A percentile compares a stretch with the other conserved stretches of the same genome.
These are phyloP conservation scores for Raffaelea ambrosiae DNA, from an alignment of 2,329 filamentous ascomycete genomes.

Conservation along the genomic window DNA sequence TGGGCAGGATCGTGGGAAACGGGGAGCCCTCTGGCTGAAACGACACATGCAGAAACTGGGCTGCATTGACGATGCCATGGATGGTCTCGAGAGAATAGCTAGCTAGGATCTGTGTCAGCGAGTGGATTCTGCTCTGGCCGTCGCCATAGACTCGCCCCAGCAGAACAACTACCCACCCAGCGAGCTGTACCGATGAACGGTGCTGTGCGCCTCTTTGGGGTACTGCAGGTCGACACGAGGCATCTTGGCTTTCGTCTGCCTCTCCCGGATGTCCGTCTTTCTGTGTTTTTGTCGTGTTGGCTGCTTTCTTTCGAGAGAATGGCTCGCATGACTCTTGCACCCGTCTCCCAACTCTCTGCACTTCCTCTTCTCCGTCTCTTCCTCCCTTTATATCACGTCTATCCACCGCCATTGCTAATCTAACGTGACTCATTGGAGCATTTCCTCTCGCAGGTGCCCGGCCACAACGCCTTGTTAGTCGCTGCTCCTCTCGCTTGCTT, in stretches of 20 bases:
- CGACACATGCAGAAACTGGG: slow-evolving; percentile 70
- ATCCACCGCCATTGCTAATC: slow-evolving; percentile 1
- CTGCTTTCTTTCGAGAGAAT: neutral
- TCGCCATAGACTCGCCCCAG: too few relatives aligned
- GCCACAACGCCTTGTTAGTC: too few relatives aligned
- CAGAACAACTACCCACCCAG: slow-evolving; percentile 54
- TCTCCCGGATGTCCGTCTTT: neutral
- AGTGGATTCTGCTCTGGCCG: neutral
- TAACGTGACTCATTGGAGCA: slow-evolving; percentile 6
- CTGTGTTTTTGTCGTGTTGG: too few relatives aligned
- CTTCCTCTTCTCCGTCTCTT: neutral
- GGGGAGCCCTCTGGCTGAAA: slow-evolving; percentile 58
- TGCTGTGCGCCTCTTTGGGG: slow-evolving; percentile 54
- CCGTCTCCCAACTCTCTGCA: neutral
- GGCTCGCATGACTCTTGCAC: neutral
- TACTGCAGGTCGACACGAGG: slow-evolving; percentile 43
- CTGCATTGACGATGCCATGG: slow-evolving; percentile 65
- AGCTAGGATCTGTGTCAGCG: slow-evolving; percentile 32
- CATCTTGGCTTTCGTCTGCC: slow-evolving; percentile 22
- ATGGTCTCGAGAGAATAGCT: slow-evolving; percentile 66
- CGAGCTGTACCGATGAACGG: slow-evolving; percentile 57
- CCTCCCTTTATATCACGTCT: neutral
- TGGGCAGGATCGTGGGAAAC: slow-evolving; percentile 71
- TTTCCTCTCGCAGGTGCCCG: too few relatives aligned
- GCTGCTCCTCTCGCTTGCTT: neutral